Conservation (phyloP, 441 rosid species). For the Viola pubescens region DNA sequence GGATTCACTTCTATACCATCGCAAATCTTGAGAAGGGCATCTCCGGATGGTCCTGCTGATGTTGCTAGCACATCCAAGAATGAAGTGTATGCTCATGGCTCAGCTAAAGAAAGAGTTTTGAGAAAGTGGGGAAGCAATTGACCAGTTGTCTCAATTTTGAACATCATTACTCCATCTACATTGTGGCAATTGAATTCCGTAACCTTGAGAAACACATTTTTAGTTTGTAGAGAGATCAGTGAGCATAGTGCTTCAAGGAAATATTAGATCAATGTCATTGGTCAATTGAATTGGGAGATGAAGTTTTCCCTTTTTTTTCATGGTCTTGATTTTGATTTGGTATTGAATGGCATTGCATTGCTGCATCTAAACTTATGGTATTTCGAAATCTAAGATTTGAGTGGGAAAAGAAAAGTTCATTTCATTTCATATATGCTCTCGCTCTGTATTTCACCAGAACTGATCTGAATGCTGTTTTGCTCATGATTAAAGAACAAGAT, state of each 20-base stretch:
- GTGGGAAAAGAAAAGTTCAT: too few species aligned
- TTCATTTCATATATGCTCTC: too few species aligned
- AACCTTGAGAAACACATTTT: not conserved
- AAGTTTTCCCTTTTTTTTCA: not conserved
- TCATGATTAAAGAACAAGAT: too few species aligned
- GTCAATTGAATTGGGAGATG: not conserved
- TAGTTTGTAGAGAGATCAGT: not conserved
- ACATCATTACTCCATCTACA: not conserved
- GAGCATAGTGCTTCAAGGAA: not conserved
- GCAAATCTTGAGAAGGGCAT: conserved; percentile 31
- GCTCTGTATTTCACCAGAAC: too few species aligned
- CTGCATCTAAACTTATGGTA: too few species aligned
- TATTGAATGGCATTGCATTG: too few species aligned
- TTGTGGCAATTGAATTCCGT: not conserved
- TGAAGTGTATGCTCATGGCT: conserved; percentile 26
- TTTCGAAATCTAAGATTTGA: too few species aligned
- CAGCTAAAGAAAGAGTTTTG: conserved; percentile 70
- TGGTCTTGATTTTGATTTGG: conserved; percentile 10
- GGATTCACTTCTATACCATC: conserved; percentile 43
- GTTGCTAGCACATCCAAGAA: conserved; percentile 25
- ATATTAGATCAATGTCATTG: too few species aligned
- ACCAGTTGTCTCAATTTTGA: conserved; percentile 20
- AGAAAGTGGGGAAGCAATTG: conserved; percentile 78
- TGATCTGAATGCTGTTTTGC: too few species aligned
- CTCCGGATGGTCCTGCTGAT: conserved; percentile 18